Base-by-base conservation (phyloP, 768 basidiomycete species). In the Serendipita indica region DNA sequence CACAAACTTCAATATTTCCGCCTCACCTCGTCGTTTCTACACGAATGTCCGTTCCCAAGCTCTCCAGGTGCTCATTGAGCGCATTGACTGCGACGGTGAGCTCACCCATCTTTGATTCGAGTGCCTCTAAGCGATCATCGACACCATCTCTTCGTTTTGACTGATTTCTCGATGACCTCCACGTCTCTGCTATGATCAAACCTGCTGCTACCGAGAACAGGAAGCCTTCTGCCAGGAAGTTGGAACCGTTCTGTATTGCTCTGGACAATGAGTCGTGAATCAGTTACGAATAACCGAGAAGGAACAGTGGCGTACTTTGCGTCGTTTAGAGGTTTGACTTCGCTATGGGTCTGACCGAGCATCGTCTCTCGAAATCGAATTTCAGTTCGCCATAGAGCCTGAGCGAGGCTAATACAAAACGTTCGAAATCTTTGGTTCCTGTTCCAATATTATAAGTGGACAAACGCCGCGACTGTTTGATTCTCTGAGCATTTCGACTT, bases 191-290 rank as follows among this genome's bases (percentile, higher is more conserved):
- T 10, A 89, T 60, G 59, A 92, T 89, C 3, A 91, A 73, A 0
- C 69, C 69, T 1, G 83, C 82, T 0, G 89, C 88, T 1, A 91
- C 89, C 18, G 72, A 66, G 66, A 91, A 91, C 2, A 91, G 76
- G 63, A 91, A 91, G 0, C 86, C 86, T 69, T 91, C 89, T 0
- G 89, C 89, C 3, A 91, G 73, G 3, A 82, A 75, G 63, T 89
- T 91, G 14, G 89, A 86, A 20, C 89, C 89, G 64, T 84, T 89
- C 60, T 89, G 86, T 60, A 91, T 85, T 0, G 89, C 89, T 60
- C 86, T 88, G 62, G 18, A 58, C 18, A 10, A 34, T 33, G 30
- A 43, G 27, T 43, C 41, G 27, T 25, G 16, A n/a, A 5, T 41
- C 20, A 54, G 30, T 25, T 28, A 32, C 16, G 25, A 60, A 33